Evolutionary conservation across 2,329 filamentous ascomycete genomes (phyloP).

Genomic region (Blastomyces gilchristii): DNA sequence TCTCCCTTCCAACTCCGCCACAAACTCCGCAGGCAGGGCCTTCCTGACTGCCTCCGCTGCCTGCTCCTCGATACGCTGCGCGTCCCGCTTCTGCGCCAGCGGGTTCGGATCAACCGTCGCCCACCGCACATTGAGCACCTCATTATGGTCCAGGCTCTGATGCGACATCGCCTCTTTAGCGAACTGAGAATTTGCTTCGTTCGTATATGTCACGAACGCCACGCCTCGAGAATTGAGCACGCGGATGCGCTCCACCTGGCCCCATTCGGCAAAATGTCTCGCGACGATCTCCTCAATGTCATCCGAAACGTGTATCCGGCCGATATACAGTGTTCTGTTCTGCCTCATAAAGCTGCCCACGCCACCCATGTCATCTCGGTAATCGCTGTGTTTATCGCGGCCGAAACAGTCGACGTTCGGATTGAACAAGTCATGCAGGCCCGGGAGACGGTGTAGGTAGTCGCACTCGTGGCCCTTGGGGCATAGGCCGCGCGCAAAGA

Average conservation of each 20-base stretch:
- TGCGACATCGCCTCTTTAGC: conserved; percentile 95
- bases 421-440: conserved; percentile 79
- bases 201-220: conserved; percentile 87
- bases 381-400: conserved; percentile 83
- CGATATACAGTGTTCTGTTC: conserved; percentile 88
- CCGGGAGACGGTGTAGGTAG: conserved; percentile 82
- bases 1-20: conserved; percentile 86
- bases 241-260: conserved; percentile 75
- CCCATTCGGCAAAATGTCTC: conserved; percentile 94
- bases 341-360: conserved; percentile 89
- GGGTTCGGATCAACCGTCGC: conserved; percentile 95
- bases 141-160: conserved; percentile 79
- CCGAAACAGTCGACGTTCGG: conserved; percentile 94
- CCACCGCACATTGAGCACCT: conserved; percentile 93
- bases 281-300: conserved; percentile 95
- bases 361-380: conserved; percentile 95
- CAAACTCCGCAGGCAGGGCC: conserved; percentile 78
- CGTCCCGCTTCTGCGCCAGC: conserved; percentile 85
- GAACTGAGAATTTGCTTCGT: conserved; percentile 82
- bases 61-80: conserved; percentile 81
- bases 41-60: conserved; percentile 85
- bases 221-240: conserved; percentile 85
- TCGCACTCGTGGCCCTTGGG: conserved; percentile 88
- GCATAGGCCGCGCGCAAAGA: conserved; percentile 72
- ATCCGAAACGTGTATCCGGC: conserved; percentile 87